Conservation (phyloP, 441 rosid genomes). For the Croton setiger region DNA sequence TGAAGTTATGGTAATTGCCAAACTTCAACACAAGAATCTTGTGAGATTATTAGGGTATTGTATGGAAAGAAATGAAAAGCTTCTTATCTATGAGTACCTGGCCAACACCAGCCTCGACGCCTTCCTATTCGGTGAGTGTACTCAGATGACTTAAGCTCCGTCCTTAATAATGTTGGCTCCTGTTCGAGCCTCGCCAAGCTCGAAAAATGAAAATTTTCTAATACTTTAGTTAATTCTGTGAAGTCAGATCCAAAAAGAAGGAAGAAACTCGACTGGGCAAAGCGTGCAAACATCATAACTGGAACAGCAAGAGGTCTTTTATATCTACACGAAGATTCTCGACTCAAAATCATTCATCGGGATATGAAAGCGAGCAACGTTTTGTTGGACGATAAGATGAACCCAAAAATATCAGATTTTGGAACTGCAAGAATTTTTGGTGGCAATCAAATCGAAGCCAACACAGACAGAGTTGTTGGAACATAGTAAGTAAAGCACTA, state of each 20-base stretch:
- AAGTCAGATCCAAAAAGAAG: conserved; percentile 28
- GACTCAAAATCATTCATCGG: conserved; percentile 45
- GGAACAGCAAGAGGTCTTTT: conserved; percentile 52
- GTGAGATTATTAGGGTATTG: conserved; percentile 52
- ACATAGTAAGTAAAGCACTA: conserved; percentile 38
- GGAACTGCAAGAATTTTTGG: conserved; percentile 55
- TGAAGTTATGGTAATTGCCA: conserved; percentile 45
- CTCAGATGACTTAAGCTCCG: too few relatives aligned
- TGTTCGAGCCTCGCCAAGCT: too few relatives aligned
- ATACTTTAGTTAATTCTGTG: not conserved
- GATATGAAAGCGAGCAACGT: conserved; percentile 56
- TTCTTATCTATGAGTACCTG: conserved; percentile 53
- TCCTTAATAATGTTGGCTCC: too few relatives aligned
- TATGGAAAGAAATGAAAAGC: conserved; percentile 47
- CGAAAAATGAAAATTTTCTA: too few relatives aligned
- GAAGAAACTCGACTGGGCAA: conserved; percentile 34
- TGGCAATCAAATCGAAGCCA: conserved; percentile 41
- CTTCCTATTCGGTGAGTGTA: conserved; percentile 37
- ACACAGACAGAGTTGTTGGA: conserved; percentile 47
- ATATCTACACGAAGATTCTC: conserved; percentile 47
- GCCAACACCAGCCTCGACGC: conserved; percentile 46
- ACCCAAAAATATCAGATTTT: conserved; percentile 54
- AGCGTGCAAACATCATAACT: conserved; percentile 31
- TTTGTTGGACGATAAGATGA: conserved; percentile 43
- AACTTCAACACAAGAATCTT: conserved; percentile 58